Percentiles rank a stretch among this genome's conserved stretches.
These are phyloP conservation scores for Candida pseudocylindracea DNA, from an alignment of 1,139 yeast species.

Conservation along the genomic window DNA sequence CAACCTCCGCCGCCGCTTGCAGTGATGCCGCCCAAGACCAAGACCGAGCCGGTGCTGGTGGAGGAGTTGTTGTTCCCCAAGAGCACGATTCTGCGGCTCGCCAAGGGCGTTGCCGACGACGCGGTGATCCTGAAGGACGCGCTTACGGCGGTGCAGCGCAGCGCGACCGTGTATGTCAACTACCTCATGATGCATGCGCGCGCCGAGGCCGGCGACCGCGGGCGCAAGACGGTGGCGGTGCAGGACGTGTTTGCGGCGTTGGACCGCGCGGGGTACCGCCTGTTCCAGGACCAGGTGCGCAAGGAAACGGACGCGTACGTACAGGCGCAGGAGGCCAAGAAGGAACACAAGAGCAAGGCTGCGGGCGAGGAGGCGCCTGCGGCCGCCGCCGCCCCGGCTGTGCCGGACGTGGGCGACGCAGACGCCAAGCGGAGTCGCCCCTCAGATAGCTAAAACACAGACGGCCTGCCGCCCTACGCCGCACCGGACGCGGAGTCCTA, in stretches of 20 bases:
- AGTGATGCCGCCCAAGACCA: no score
- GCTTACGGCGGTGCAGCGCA: constrained; percentile 38
- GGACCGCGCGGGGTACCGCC: constrained; percentile 28
- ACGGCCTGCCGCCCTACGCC: constrained; percentile 1
- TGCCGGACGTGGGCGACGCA: background rate
- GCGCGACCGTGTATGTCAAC: constrained; percentile 55
- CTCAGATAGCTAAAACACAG: background rate
- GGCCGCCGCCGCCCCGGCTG: background rate
- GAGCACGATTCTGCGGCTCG: constrained; percentile 33
- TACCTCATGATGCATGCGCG: constrained; percentile 44
- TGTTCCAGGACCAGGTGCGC: constrained; percentile 17
- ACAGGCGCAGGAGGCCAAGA: constrained; percentile 16
- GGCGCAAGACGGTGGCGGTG: constrained; percentile 38
- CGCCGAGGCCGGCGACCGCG: constrained; percentile 22
- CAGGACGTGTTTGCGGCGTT: constrained; percentile 43
- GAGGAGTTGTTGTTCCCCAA: constrained; percentile 52
- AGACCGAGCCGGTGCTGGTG: constrained; percentile 28
- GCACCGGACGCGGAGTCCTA: constrained; percentile 1
- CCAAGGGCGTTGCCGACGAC: constrained; percentile 19
- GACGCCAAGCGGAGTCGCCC: constrained; percentile 1
- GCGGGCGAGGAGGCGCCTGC: constrained; percentile 2
- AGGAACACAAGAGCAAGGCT: constrained; percentile 15
- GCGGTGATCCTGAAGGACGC: constrained; percentile 41
- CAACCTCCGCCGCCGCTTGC: no score
- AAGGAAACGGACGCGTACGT: constrained; percentile 26